phyloP scores from a whole-genome alignment of 768 basidiomycete species.

The Pleurotus pulmonarius region DNA sequence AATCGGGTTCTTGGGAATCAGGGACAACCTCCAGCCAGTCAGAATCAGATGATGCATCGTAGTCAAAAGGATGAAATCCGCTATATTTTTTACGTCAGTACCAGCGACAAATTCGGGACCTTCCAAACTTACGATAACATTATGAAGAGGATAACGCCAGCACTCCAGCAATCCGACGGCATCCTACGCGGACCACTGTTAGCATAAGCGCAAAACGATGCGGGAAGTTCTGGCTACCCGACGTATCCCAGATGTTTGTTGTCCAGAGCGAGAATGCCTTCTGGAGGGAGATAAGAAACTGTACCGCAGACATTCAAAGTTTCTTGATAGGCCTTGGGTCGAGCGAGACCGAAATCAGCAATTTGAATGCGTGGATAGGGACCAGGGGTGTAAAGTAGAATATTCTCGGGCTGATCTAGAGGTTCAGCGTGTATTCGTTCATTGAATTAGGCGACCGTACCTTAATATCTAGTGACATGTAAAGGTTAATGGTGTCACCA shows the following conservation, averaged over 20 bases:
- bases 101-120: too few species aligned
- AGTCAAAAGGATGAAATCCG: constrained; percentile 77
- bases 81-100: constrained; percentile 25
- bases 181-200: constrained; percentile 39
- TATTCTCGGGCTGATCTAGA: constrained; percentile 74
- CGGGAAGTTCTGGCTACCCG: constrained; percentile 28
- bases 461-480: neutral
- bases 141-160: constrained; percentile 75
- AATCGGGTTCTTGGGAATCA: neutral
- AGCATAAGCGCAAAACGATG: too few species aligned
- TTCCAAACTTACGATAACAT: constrained; percentile 69
- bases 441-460: neutral
- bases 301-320: constrained; percentile 89
- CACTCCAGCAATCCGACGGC: constrained; percentile 91
- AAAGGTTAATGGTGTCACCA: too few species aligned
- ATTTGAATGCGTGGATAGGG: constrained; percentile 82
- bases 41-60: constrained; percentile 36
- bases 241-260: constrained; percentile 68
- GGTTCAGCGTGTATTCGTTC: too few species aligned
- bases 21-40: constrained; percentile 23
- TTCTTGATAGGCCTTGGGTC: constrained; percentile 73
- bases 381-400: constrained; percentile 73
- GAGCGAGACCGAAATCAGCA: constrained; percentile 85
- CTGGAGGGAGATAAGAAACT: constrained; percentile 80
- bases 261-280: constrained; percentile 78